Evolutionary conservation across 2,329 filamentous ascomycete species (phyloP), one percentile per base, ranked within the genome.

Genomic region (Tothia fuscella): DNA sequence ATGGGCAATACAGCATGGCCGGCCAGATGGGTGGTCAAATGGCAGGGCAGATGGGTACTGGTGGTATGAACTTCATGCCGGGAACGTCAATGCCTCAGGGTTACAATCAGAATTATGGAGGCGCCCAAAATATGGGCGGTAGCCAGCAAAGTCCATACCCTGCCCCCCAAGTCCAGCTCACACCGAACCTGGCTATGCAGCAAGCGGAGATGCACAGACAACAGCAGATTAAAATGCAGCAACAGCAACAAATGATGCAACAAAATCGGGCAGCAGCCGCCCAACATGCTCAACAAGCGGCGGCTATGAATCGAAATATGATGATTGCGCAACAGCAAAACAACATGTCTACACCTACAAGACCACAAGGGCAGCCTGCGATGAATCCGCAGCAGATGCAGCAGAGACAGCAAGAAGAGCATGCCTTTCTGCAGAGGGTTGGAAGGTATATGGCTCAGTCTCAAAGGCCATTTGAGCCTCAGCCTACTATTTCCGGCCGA

Each of bases 141-240:
- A 33, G 36, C 4, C 42, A 38, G 14, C 22, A 34, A 14, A n/a
- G n/a, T n/a, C 35, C 35, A 22, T 24, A 38, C 24, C 16, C 32
- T 19, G 33, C 26, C 35, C 22, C 34, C 16, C 35, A 32, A 10
- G 42, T 38, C 3, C 34, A 44, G 25, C 14, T 44, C 13, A 41
- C 34, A 28, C 19, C 24, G 3, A 40, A 40, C 17, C 20, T 44
- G 7, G 35, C 34, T 25, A n/a, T 13, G 35, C 42, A 34, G 9
- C 42, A 39, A 32, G 42, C 42, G 34, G 71, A 82, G 48, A 80
- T 84, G 30, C 80, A 84, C 53, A 78, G 86, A 49, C 81, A 86
- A 37, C 89, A 93, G 53, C 84, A 93, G 51, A 82, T 93, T 76
- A 81, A 84, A 46, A 62, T 93, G 40, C 83, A 93, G 53, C 76